Evolutionary conservation across 495 filamentous ascomycete genomes (phyloP), one percentile per base, ranked within the genome.

Genomic region (Oidiodendron maius): DNA sequence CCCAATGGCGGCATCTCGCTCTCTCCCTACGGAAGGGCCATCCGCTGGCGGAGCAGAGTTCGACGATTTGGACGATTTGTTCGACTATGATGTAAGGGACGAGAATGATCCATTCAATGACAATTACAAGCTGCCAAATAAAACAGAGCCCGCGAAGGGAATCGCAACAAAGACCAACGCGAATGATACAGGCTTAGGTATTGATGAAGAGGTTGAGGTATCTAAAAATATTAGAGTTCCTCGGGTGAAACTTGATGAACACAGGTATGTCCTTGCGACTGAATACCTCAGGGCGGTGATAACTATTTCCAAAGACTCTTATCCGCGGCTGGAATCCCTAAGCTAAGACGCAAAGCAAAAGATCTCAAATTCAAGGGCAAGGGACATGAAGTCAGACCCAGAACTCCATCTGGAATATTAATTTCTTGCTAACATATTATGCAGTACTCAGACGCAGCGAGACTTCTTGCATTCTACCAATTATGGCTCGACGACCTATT

Each of bases 401-500:
- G 15, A 30, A 13, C 8, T 34, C n/a, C n/a, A 11, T 22, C 21
- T 18, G 16, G 18, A 3, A 10, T 49, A 9, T 36, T 41, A 35
- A 30, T 11, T 8, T 32, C 30, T 6, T 41, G 35, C 42, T 55
- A 54, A 52, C 13, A 48, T 91, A 84, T 94, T 87, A 64, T 80
- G 28, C 49, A 96, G 88, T 99, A 90, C 64, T 82, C 82, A 23
- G 93, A 99, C 62, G 75, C 88, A 2, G 75, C 84, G 2, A 81
- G 83, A 40, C 74, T 99, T 10, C 76, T 99, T 49, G 84, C 85
- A 35, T 85, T 90, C 60, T 99, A 97, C 62, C 93, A 97, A 62
- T 67, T 94, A 53, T 99, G 93, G 93, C 87, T 97, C 4, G 93
- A 99, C 62, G 89, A 95, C 50, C 72, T 99, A 20, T 99, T 88